Conservation (phyloP, 2,329 filamentous ascomycete species). For the Drechslerella dactyloides region DNA sequence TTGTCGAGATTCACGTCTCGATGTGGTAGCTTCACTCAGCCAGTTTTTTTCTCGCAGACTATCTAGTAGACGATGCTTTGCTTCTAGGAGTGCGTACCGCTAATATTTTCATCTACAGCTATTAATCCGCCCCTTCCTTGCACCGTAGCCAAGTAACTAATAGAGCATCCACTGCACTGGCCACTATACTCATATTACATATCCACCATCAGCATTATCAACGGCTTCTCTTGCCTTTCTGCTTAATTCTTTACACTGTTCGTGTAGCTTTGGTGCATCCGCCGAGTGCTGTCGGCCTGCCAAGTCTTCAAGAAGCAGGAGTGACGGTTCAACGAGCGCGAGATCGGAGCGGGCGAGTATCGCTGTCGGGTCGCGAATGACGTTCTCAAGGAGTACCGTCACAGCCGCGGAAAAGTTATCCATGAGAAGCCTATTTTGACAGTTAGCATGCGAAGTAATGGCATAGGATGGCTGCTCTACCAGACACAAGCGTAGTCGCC, state of each 20-base stretch:
- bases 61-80: no score
- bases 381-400: slow-evolving; percentile 40
- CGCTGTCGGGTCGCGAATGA: slow-evolving; percentile 28
- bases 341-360: slow-evolving; percentile 36
- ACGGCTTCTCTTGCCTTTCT: neutral
- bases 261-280: neutral
- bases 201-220: neutral
- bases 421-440: slow-evolving; percentile 48
- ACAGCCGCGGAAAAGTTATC: slow-evolving; percentile 51
- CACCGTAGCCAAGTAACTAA: no score
- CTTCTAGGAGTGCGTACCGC: no score
- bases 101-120: no score
- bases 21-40: no score
- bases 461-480: neutral
- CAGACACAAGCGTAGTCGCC: slow-evolving; percentile 48
- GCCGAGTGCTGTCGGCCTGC: neutral
- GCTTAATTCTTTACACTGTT: neutral
- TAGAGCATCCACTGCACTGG: no score
- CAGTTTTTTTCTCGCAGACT: no score
- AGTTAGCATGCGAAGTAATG: neutral
- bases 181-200: no score
- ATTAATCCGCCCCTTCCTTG: no score
- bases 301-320: neutral
- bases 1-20: no score
- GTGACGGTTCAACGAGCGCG: slow-evolving; percentile 14